Base-by-base conservation (phyloP, 192 early-diverging fungal genomes). In the Rhizoclosmatium sp. region DNA sequence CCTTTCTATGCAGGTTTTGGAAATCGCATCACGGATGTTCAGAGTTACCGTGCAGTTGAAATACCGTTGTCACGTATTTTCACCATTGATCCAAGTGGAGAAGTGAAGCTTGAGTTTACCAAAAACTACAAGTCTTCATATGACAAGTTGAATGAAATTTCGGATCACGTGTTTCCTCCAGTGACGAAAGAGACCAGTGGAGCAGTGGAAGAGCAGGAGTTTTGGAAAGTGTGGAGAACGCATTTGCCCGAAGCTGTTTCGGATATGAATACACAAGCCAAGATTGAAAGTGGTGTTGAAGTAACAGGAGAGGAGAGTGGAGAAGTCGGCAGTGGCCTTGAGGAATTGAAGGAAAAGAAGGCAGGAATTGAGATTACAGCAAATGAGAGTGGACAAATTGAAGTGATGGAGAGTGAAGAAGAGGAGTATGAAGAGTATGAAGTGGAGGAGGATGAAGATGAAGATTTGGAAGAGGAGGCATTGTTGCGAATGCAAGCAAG, bases 1-100 rank as follows among this genome's bases (percentile, higher is more conserved):
- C 96, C 96, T 4, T 99, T 99, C 76, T 97, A 95, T 82, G 98
- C 97, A 2, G 98, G 98, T 0, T 99, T 97, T 78, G 96, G 96
- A 46, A 98, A 99, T 82, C 88, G 97, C n/a, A 96, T 97, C 66
- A 98, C 96, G 23, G 96, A 98, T 82, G 96, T 97, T 41, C 89
- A 98, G 47, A 95, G 95, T 1, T 99, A 99, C 79, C 92, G 95
- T 59, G 93, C 90, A 76, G 98, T 99, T 59, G 92, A 96, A 82
- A 92, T 99, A 9, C 98, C 98, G 0, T 82, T 93, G 3, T 95
- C 95, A 40, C 89, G 95, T 41, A 99, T 99, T 46, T 99, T 97
- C 82, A 98, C 98, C 3, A 98, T 99, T 69, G 97, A 98, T 78
- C 87, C 94, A 1, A 86, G 91, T 12, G 97, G 98, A 49, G 93